Evolutionary conservation across 1,139 yeast genomes (phyloP), one percentile per base, ranked within the genome.

Genomic region (Hansenula lynferdii): DNA sequence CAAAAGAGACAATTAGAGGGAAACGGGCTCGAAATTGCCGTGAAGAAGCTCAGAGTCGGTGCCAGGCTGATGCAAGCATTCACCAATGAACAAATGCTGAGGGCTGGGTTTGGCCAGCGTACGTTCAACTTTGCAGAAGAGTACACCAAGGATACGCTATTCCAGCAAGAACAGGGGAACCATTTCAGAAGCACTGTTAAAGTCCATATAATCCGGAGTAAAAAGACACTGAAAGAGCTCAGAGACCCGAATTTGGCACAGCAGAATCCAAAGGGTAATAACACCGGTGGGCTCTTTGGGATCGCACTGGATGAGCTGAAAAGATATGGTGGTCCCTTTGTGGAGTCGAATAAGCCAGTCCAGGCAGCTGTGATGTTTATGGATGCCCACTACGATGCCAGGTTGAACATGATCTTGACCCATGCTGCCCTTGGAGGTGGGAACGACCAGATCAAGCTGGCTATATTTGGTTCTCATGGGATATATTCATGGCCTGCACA

Each of bases 351-450:
- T 9, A 35, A 59, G 14, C 79, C 82, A 2, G 77, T 77, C 4
- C 87, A 85, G 54, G 94, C 92, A 24, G 96, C 97, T 0, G 92
- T 84, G 14, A 69, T 90, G 56, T 83, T 81, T 50, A 59, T 89
- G 44, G 98, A 92, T 60, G 72, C 95, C 0, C 90, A 85, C 52
- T 92, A 87, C 82, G 96, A 90, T 56, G 64, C 68, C 1, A 50
- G 62, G 24, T 57, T 57, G 25, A 72, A 80, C 34, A 62, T 87
- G 47, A 81, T 92, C 35, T 62, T 80, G 36, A 87, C 90, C 2
- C 97, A 92, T 64, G 97, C 97, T 4, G 97, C 97, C 0, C 65
- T 92, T 16, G 97, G 97, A 30, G 97, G 97, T 26, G 95, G 95
- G 8, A 70, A 72, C 20, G 80, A 72, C 31, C 70, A 77, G 33